Evolutionary conservation across 768 basidiomycete genomes (phyloP), one percentile per base, ranked within the genome.

Genomic region (Suillus clintonianus): DNA sequence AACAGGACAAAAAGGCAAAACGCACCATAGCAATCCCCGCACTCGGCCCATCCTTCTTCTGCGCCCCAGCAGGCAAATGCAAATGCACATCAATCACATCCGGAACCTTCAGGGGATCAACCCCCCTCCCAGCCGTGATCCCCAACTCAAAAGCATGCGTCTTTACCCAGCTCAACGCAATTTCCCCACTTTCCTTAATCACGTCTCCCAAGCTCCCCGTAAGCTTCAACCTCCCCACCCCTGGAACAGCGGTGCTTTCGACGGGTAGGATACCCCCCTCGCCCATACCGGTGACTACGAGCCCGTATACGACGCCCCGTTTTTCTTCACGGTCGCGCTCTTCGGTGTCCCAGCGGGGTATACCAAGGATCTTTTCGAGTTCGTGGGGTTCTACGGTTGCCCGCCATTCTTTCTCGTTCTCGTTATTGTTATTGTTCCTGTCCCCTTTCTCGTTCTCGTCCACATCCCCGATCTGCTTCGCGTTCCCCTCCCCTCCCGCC

Each of bases 81-180:
- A 95, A 78, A 69, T 98, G 95, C 11, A 98, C 79, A 71, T 98
- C 94, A 53, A 95, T 85, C 24, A 81, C 76, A 59, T 90, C 84
- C 0, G 88, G 88, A 9, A 87, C 81, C 70, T 90, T 89, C 67
- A 97, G 78, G 17, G 92, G 89, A 69, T 94, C 92, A 41, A 90
- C 85, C 41, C 84, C 78, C 55, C 86, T 84, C 37, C 83, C 80
- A 62, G 86, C 85, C 11, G 92, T 94, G 72, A 94, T 86, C 47
- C 89, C 86, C 64, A 94, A 74, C 48, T 90, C 89, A 74, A 90
- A 94, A 8, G 92, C 89, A 68, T 94, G 86, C 19, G 86, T 86
- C 80, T 92, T 94, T 19, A 97, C 93, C 94, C 95, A 97, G 72
- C 92, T 95, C 69, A 97, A 78, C 2, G 94, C 94, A 51, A 98